These are phyloP conservation scores for Rehmannia glutinosa DNA, from an alignment of 257 asterid genomes.

Conservation along the genomic window DNA sequence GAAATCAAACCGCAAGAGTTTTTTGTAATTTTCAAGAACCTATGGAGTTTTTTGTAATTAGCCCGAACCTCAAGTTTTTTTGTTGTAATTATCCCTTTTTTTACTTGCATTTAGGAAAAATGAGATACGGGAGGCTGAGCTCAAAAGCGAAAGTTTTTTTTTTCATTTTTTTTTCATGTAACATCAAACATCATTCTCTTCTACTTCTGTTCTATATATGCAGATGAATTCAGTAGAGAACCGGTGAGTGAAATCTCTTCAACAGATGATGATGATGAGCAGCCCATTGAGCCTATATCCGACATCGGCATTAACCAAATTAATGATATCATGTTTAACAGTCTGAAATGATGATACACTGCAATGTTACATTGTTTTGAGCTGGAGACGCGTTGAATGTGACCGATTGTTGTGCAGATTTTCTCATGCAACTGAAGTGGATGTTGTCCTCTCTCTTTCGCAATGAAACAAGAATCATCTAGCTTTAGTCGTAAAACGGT, in stretches of 20 bases:
- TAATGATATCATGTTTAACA: slow-evolving; percentile 61
- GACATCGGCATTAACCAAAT: slow-evolving; percentile 65
- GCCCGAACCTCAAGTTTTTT: too few relatives aligned
- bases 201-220: slow-evolving; percentile 19
- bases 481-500: too few relatives aligned
- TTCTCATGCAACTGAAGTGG: too few relatives aligned
- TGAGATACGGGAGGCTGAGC: too few relatives aligned
- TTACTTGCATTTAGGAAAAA: too few relatives aligned
- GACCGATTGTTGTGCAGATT: background rate
- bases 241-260: slow-evolving; percentile 29
- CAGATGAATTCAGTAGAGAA: slow-evolving; percentile 87
- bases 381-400: background rate
- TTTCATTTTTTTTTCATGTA: background rate
- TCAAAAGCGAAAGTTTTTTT: too few relatives aligned
- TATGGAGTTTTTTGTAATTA: too few relatives aligned
- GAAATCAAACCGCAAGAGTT: too few relatives aligned
- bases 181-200: background rate
- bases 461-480: too few relatives aligned
- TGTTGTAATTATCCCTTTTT: too few relatives aligned
- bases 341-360: slow-evolving; percentile 21
- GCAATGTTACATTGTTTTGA: background rate
- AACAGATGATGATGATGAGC: slow-evolving; percentile 53
- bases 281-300: slow-evolving; percentile 82
- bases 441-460: too few relatives aligned
- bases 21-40: too few relatives aligned